Conservation (phyloP, 73 alveolate species). For the Stentor coeruleus region DNA sequence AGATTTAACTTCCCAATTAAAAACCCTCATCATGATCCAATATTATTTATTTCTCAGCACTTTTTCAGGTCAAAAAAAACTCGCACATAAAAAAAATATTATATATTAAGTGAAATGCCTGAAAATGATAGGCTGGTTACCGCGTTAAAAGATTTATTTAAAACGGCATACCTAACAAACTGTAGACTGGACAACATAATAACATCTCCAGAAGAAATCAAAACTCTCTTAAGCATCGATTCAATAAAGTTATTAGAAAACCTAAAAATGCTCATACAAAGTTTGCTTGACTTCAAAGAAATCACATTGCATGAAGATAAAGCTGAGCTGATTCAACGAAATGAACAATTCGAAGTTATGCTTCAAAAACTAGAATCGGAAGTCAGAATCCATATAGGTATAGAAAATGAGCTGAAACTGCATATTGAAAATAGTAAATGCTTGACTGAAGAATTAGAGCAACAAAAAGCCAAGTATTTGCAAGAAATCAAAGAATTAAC, state of each 20-base stretch:
- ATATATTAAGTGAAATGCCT: too few species aligned
- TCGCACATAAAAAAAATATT: too few species aligned
- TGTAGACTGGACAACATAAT: neutral
- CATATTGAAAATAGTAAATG: too few species aligned
- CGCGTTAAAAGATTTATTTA: neutral
- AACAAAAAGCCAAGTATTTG: neutral
- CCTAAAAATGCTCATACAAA: neutral
- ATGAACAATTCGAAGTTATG: neutral
- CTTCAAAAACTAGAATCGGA: slow-evolving; percentile 24
- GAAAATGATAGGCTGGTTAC: too few species aligned
- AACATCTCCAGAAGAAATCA: neutral
- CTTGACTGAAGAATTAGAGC: slow-evolving; percentile 15
- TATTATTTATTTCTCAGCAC: too few species aligned
- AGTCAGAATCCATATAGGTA: slow-evolving; percentile 1
- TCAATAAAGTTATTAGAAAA: neutral
- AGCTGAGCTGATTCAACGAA: neutral
- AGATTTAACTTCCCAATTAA: too few species aligned
- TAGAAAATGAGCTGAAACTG: neutral
- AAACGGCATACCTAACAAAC: neutral
- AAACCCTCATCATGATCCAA: too few species aligned
- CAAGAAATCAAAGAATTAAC: neutral
- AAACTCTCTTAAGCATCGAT: neutral
- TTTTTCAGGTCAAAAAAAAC: too few species aligned
- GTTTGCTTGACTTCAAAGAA: neutral
- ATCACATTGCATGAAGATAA: neutral